Base-by-base conservation (phyloP, 2,329 filamentous ascomycete species). In the Fusarium palustre region DNA sequence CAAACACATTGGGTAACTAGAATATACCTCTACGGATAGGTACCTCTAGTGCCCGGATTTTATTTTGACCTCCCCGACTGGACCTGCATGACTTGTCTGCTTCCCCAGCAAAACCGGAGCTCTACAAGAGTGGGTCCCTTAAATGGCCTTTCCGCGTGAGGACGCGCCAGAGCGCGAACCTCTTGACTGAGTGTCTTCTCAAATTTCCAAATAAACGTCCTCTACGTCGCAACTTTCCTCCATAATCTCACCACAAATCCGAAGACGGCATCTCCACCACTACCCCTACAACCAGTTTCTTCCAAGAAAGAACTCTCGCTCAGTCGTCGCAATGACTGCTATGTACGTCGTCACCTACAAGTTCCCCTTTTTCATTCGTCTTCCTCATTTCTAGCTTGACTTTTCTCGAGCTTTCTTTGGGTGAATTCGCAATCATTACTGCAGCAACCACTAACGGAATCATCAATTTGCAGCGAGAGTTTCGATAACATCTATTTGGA, bases 401-500 rank as follows among this genome's bases (percentile, higher is more conserved):
- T 45, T 38, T 34, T 33, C 38, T 54, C 33, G 45, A 52, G 42
- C 25, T 47, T 43, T 33, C 28, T 47, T 38, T 33, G 43, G 22
- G 55, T 58, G 36, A n/a, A 31, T 39, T 57, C 41, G 31, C 34
- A 36, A 59, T 31, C 42, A 55, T 71, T 42, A 36, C 52, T 33
- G 42, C 60, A 55, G 54, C 54, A 71, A 69, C 45, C 50, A 57
- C 67, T 74, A 66, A 66, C 49, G 39, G 41, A 55, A 8, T 36
- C 45, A 58, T 36, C 31, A 36, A 45, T 47, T 30, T 50, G 12
- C 64, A 91, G 88, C 74, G 96, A 99, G 88, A 96, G 91, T 78
- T 99, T 99, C 82, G 95, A 98, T 79, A 94, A 93, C 82, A 97
- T 98, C 83, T 94, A 96, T 82, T 89, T 99, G 75, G 95, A 99